phyloP scores from a whole-genome alignment of 495 filamentous ascomycete species.

The Bryoglossum gracile region DNA sequence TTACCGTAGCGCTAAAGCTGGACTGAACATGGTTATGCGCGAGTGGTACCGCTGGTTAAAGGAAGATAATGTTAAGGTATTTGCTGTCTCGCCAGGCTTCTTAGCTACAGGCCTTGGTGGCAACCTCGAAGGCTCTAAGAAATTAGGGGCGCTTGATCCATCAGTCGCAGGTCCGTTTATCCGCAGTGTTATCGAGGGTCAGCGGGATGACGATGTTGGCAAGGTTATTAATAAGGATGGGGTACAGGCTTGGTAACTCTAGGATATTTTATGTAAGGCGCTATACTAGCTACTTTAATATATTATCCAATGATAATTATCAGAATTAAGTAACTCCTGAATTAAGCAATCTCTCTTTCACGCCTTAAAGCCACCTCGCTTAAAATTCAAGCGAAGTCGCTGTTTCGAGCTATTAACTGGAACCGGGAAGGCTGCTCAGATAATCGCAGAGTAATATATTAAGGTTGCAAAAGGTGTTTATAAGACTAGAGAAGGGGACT shows the following conservation, averaged over 20 bases:
- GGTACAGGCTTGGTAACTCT: constrained; percentile 34
- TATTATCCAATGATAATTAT: too few relatives aligned
- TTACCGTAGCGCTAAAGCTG: constrained; percentile 52
- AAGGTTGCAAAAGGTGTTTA: too few relatives aligned
- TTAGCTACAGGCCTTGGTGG: constrained; percentile 46
- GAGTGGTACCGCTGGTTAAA: constrained; percentile 46
- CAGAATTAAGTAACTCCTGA: too few relatives aligned
- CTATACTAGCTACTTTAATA: too few relatives aligned
- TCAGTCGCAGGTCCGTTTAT: constrained; percentile 37
- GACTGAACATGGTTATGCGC: constrained; percentile 59
- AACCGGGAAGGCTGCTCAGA: too few relatives aligned
- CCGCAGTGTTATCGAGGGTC: constrained; percentile 38
- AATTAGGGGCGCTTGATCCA: constrained; percentile 37
- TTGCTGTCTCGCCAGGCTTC: constrained; percentile 46
- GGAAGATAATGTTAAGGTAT: constrained; percentile 56
- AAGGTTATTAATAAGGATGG: constrained; percentile 31
- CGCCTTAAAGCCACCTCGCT: too few relatives aligned
- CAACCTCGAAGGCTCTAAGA: constrained; percentile 27
- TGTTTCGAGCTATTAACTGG: too few relatives aligned
- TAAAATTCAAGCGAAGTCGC: too few relatives aligned
- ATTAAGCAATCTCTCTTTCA: too few relatives aligned
- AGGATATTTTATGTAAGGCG: too few relatives aligned
- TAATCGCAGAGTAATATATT: too few relatives aligned
- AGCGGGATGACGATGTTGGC: constrained; percentile 41
- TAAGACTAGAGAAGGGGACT: too few relatives aligned